Conservation (phyloP, 2,329 filamentous ascomycete genomes). For the Ophiosphaerella narmari region DNA sequence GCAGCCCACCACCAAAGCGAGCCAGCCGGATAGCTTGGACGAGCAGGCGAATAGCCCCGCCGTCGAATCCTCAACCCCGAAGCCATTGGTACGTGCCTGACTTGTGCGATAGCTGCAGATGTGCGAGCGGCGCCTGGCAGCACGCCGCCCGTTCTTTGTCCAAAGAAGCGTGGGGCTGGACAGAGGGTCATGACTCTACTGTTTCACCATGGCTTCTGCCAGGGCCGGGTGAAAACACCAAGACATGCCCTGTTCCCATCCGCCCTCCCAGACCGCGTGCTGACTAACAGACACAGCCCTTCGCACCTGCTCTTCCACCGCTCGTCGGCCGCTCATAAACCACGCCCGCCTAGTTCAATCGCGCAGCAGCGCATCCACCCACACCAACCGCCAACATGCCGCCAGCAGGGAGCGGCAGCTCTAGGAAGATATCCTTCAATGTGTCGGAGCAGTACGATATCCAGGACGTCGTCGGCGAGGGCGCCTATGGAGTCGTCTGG, state of each 20-base stretch:
- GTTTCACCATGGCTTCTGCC: constrained; percentile 31
- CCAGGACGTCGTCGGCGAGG: constrained; percentile 98
- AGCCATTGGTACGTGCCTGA: constrained; percentile 14
- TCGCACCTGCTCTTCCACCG: constrained; percentile 12
- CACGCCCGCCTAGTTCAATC: constrained; percentile 7
- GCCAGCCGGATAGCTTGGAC: background rate
- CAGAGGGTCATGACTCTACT: constrained; percentile 24
- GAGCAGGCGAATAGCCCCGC: background rate
- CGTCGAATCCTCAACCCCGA: background rate
- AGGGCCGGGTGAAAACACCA: constrained; percentile 17
- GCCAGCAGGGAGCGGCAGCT: constrained; percentile 54
- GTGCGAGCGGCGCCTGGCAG: background rate
- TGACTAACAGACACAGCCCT: background rate
- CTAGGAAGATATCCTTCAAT: constrained; percentile 98
- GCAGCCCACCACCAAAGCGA: background rate
- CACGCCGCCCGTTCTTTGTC: constrained; percentile 1
- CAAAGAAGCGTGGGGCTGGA: constrained; percentile 31
- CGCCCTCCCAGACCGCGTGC: background rate
- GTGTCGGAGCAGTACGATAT: constrained; percentile 99
- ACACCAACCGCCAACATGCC: constrained; percentile 37
- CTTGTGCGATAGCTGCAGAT: background rate
- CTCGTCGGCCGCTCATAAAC: constrained; percentile 18
- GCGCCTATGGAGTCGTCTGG: constrained; percentile 98
- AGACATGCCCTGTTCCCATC: constrained; percentile 16
- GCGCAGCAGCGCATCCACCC: constrained; percentile 24